Base-by-base conservation (phyloP, 139 green algal species). In the Chlamydomonas schloesseri region DNA sequence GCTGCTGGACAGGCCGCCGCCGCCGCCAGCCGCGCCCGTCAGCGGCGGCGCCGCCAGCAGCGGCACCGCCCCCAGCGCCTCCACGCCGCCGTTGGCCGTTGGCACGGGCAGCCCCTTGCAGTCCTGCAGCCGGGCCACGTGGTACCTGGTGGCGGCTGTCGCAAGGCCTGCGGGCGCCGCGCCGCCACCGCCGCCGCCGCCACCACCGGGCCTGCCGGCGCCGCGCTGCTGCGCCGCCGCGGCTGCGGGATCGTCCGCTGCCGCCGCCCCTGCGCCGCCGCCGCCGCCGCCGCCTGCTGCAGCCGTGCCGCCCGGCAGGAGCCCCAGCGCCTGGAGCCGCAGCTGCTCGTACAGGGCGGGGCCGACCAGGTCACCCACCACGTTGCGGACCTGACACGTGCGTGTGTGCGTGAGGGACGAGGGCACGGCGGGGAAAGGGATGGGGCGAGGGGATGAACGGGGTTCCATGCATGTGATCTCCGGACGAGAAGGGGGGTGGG, bases 101-200 rank as follows among this genome's bases (percentile, higher is more conserved):
- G 91, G 89, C 2, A 93, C 74, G 1, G 91, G 91, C 73, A 94
- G 88, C 4, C 91, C 91, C 2, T 28, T 34, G 62, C 89, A 90
- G 42, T 93, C 86, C 37, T 33, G 50, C 70, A 93, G 33, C 10
- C 55, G 46, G 10, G 31, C 64, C 42, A 26, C 15, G 73, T 86
- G 36, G 74, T 82, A 81, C 2, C 26, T 34, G 33, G 58, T 53
- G 21, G 18, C 58, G 0, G 67, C 21, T 8, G 75, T 62, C 42
- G 42, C n/a, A n/a, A n/a, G n/a, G n/a, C n/a, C n/a, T n/a, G n/a
- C 42, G 6, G 42, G 42, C 42, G 42, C 42, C 42, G 42, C 8
- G 8, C 42, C 42, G 6, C 5, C 42, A 50, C 42, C 42, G 42
- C 42, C 42, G 42, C 42, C 42, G 42, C 42, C 42, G 42, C 6